Evolutionary conservation across 768 basidiomycete species (phyloP), one percentile per base, ranked within the genome.

Genomic region (Termitomyces sp.): DNA sequence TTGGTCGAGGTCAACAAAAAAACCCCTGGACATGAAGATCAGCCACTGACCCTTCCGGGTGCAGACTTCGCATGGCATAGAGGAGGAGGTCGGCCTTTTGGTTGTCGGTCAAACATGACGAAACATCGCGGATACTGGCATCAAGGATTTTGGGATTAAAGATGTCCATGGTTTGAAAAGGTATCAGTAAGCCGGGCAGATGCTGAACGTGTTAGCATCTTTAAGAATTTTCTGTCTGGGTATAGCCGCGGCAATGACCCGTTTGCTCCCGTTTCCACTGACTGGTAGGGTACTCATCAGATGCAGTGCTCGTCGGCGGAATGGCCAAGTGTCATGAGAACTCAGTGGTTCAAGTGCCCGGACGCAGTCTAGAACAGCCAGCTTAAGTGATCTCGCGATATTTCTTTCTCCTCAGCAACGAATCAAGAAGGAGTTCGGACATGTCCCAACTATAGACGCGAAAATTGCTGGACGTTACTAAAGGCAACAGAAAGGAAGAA

Each of bases 11-110:
- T 50, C 23, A 55, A 40, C 28, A 9, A 19, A 35, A 12, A 30
- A 34, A 8, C 8, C 21, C 6, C 11, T 4, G 17, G 5, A 25
- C 12, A 27, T 10, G 10, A 27, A 32, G 21, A 25, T 55, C 19
- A 42, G 35, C 4, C 6, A 69, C 81, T 37, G 66, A 88, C 85
- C 85, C 79, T 56, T 91, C 85, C 46, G 79, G 75, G 51, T 86
- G 83, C 58, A 96, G 81, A 63, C 86, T 87, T 61, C 86, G 84
- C 79, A 94, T 84, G n/a, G 91, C 91, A 61, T 89, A 84, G 48
- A 93, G 68, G 52, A 92, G 72, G 37, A 89, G 76, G 55, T 86
- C 85, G 19, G 79, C 85, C 67, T 89, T 89, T 66, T 88, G 80
- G 61, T 79, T 79, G 66, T 85, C 80, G 4, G 79, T 74, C 34